Percentiles rank a stretch among this genome's conserved stretches.
These are phyloP conservation scores for Rhizopus sp. DNA, from an alignment of 371 early-diverging fungal species.

Conservation along the genomic window DNA sequence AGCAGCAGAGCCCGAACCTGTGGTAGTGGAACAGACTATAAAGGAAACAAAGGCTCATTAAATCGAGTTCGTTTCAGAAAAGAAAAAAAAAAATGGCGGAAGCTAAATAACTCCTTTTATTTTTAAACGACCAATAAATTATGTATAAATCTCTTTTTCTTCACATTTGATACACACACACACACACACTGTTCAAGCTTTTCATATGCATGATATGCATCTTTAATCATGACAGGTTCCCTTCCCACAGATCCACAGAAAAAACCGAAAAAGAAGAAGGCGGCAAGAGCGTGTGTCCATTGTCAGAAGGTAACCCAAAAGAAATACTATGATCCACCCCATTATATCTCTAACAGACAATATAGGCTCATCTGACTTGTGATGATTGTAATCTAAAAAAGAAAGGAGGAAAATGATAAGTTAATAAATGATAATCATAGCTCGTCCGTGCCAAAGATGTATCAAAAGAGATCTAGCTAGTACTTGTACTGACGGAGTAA, in stretches of 20 bases:
- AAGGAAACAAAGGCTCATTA: not conserved
- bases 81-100: too few relatives aligned
- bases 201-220: too few relatives aligned
- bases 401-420: slow-evolving; percentile 1
- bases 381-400: slow-evolving; percentile 53
- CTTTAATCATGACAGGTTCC: too few relatives aligned
- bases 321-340: not conserved
- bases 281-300: slow-evolving; percentile 49
- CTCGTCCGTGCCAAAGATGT: slow-evolving; percentile 81
- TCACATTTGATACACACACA: too few relatives aligned
- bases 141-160: too few relatives aligned
- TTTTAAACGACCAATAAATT: too few relatives aligned
- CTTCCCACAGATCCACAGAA: too few relatives aligned
- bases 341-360: not conserved
- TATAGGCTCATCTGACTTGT: slow-evolving; percentile 60
- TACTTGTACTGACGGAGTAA: slow-evolving; percentile 75
- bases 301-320: slow-evolving; percentile 43
- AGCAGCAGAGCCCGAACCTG: not conserved
- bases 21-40: not conserved
- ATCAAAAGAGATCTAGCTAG: slow-evolving; percentile 69
- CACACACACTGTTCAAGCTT: too few relatives aligned
- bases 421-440: slow-evolving; percentile 25
- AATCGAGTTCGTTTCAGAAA: too few relatives aligned
- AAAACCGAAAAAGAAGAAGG: slow-evolving; percentile 30
- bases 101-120: too few relatives aligned